Base-by-base conservation (phyloP, 2,329 filamentous ascomycete species). In the Sporothrix sp. region DNA sequence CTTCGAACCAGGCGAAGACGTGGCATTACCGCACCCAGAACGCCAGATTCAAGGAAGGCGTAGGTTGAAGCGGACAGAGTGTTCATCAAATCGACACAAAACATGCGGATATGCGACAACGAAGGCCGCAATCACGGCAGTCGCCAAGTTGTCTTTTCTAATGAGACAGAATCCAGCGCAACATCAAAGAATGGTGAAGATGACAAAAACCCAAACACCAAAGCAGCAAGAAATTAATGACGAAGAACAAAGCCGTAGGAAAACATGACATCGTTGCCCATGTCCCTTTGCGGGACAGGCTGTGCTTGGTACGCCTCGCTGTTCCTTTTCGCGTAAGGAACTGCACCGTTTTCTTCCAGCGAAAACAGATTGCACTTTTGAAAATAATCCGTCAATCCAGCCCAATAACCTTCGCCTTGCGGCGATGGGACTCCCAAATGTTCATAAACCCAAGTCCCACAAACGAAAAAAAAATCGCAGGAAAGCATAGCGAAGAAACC, bases 271-370 rank as follows among this genome's bases (percentile, higher is more conserved):
- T 35, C 43, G 43, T 45, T 20, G 43, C 43, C 28, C n/a, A n/a
- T 45, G 33, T 45, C 30, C 43, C 35, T 28, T 35, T 23, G 30
- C 43, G 30, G 30, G 30, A 36, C 16, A 45, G 30, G 28, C 30
- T 45, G 30, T 45, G 35, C 43, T 35, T 45, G 30, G 33, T 36
- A 25, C 43, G 43, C 43, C 43, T 44, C n/a, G n/a, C n/a, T n/a
- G n/a, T n/a, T n/a, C n/a, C n/a, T n/a, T n/a, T n/a, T n/a, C n/a
- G n/a, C n/a, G n/a, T n/a, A n/a, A n/a, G n/a, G n/a, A n/a, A n/a
- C n/a, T n/a, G n/a, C n/a, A n/a, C n/a, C n/a, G n/a, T n/a, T n/a
- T n/a, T n/a, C n/a, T n/a, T n/a, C n/a, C n/a, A n/a, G n/a, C n/a
- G n/a, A n/a, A n/a, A n/a, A n/a, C n/a, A n/a, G n/a, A n/a, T n/a